A percentile compares a stretch with the other conserved stretches of the same genome.
Evolutionary conservation across 1,284 basidiomycete genomes (phyloP).

Genomic region (Marasmius tenuissimus): DNA sequence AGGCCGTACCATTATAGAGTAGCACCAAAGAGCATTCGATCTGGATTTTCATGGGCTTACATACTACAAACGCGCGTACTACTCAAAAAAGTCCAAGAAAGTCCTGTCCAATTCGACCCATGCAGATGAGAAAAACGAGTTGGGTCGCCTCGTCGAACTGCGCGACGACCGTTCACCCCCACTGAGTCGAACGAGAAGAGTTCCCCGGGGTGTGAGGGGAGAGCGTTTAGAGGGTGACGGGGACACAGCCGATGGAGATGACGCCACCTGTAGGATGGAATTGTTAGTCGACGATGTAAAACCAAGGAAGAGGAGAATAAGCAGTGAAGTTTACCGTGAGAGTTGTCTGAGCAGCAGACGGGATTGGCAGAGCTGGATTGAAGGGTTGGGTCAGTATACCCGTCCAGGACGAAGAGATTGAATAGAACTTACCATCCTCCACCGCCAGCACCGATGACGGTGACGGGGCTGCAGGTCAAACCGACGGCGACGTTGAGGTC

Average conservation of each 20-base stretch:
- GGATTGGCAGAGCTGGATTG: not conserved
- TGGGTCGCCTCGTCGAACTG: too few species aligned
- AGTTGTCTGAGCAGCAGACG: conserved; percentile 7
- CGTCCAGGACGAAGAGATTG: not conserved
- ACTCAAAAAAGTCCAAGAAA: too few species aligned
- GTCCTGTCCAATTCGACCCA: too few species aligned
- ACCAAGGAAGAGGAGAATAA: not conserved
- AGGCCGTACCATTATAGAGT: too few species aligned
- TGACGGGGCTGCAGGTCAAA: conserved; percentile 6
- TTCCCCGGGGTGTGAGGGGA: too few species aligned
- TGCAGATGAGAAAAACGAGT: too few species aligned
- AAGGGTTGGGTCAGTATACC: not conserved
- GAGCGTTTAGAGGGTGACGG: not conserved
- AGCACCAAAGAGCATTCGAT: too few species aligned
- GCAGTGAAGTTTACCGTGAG: not conserved
- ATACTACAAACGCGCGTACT: too few species aligned
- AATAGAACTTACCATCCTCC: conserved; percentile 1
- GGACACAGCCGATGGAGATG: not conserved
- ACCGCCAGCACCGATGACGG: conserved; percentile 6
- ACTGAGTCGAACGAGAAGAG: too few species aligned
- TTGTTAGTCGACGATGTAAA: not conserved
- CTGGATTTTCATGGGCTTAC: too few species aligned
- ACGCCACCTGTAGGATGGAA: not conserved
- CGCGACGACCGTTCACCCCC: too few species aligned
- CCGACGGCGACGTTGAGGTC: conserved; percentile 6